These are phyloP conservation scores for Carpinus fangiana DNA, from an alignment of 306 rosid species.

Conservation along the genomic window DNA sequence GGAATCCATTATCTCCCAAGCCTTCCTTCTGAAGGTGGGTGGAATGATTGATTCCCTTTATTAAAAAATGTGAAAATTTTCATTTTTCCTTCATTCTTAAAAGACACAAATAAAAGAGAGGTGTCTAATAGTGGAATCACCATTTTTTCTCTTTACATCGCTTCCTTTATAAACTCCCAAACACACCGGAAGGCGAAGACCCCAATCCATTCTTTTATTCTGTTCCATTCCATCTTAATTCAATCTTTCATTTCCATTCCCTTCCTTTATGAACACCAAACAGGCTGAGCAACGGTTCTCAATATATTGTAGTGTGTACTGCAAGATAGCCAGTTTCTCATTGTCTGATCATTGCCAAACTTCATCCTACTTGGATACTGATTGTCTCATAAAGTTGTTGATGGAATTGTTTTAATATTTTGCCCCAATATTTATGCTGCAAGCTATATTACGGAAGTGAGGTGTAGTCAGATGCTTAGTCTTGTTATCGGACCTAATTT, in stretches of 20 bases:
- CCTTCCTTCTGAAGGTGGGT: neutral
- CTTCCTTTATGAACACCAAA: neutral
- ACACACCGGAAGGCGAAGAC: neutral
- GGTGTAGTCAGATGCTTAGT: neutral
- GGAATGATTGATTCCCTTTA: neutral
- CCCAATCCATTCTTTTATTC: neutral
- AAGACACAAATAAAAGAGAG: neutral
- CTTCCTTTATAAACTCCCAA: slow-evolving; percentile 1
- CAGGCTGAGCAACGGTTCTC: neutral
- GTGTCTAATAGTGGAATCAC: neutral
- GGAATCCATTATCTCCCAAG: neutral
- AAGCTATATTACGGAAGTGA: neutral
- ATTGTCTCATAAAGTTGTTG: neutral
- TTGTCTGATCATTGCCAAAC: neutral
- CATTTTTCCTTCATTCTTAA: neutral
- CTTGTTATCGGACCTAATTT: neutral
- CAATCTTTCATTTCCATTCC: neutral
- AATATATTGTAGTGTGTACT: neutral
- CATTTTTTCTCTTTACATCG: neutral
- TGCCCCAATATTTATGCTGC: neutral
- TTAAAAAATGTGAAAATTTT: neutral
- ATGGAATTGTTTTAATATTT: neutral
- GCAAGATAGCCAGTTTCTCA: neutral
- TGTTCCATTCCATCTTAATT: neutral
- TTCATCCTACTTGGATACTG: slow-evolving; percentile 5